phyloP scores from a whole-genome alignment of 73 alveolate species.

The Vitrella brassicaformis region DNA sequence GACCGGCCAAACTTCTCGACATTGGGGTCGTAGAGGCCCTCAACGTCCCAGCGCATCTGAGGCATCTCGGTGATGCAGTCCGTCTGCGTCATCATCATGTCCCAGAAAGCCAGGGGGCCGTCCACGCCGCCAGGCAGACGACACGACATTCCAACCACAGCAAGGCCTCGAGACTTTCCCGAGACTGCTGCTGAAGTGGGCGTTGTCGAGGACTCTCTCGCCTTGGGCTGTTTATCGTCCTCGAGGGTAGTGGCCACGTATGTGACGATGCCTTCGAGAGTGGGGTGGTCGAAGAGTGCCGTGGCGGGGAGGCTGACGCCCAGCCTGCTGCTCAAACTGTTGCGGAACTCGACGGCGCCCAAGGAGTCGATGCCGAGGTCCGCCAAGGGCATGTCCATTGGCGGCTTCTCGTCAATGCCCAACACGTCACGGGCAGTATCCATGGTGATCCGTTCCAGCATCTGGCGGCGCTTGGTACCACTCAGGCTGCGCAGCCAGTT shows the following conservation, averaged over 20 bases:
- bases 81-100: not conserved
- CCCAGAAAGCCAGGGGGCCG: not conserved
- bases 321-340: not conserved
- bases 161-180: too few species aligned
- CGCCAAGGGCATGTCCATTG: constrained; percentile 19
- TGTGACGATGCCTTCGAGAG: too few species aligned
- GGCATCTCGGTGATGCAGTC: constrained; percentile 26
- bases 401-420: constrained; percentile 5
- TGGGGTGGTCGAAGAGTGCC: not conserved
- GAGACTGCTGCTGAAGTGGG: too few species aligned
- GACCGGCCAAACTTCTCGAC: not conserved
- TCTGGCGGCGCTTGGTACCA: not conserved
- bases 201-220: too few species aligned
- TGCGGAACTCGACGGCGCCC: constrained; percentile 33
- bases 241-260: too few species aligned
- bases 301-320: not conserved
- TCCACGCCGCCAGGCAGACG: not conserved
- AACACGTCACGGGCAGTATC: not conserved
- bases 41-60: constrained; percentile 16
- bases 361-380: constrained; percentile 28
- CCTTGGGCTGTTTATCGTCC: too few species aligned
- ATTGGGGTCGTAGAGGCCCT: constrained; percentile 5
- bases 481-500: not conserved
- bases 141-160: constrained; percentile 1
- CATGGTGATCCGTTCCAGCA: not conserved